phyloP scores from a whole-genome alignment of 768 basidiomycete species.

The Amanita inopinata region DNA sequence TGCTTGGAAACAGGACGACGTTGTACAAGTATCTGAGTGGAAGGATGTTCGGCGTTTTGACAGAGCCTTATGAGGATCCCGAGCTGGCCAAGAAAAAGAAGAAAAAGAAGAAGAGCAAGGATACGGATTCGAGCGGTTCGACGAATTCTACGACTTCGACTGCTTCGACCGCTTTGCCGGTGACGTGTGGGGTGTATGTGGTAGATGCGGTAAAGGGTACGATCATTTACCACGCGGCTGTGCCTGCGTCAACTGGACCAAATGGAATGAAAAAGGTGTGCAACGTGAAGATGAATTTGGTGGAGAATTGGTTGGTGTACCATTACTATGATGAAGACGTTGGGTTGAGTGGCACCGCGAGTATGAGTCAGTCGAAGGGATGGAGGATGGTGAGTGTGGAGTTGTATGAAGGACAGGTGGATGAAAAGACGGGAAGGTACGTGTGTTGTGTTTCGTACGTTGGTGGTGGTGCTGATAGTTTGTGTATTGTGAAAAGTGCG shows the following conservation, averaged over 20 bases:
- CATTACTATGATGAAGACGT: slow-evolving; percentile 64
- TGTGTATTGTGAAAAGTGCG: slow-evolving; percentile 21
- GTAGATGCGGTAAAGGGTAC: slow-evolving; percentile 77
- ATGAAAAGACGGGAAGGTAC: slow-evolving; percentile 68
- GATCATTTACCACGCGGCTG: slow-evolving; percentile 52
- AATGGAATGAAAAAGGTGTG: slow-evolving; percentile 29
- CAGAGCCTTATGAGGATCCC: slow-evolving; percentile 27
- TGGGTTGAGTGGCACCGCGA: slow-evolving; percentile 28
- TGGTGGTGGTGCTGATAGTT: not conserved
- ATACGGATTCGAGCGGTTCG: too few species aligned
- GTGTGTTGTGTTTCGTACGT: slow-evolving; percentile 15
- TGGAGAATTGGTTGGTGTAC: slow-evolving; percentile 93
- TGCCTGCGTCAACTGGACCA: slow-evolving; percentile 31
- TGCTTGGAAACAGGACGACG: slow-evolving; percentile 79
- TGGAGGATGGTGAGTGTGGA: slow-evolving; percentile 76
- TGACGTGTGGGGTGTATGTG: slow-evolving; percentile 58
- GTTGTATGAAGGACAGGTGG: slow-evolving; percentile 72
- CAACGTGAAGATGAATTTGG: slow-evolving; percentile 57
- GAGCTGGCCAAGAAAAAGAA: not conserved
- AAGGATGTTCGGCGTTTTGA: slow-evolving; percentile 59
- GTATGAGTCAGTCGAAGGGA: slow-evolving; percentile 46
- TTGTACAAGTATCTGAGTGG: slow-evolving; percentile 94
- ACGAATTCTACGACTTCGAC: too few species aligned
- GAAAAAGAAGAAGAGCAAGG: too few species aligned
- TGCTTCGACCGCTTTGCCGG: slow-evolving; percentile 5